Evolutionary conservation across 495 filamentous ascomycete species (phyloP), one percentile per base, ranked within the genome.

Genomic region (Aspergillus haitiensis): DNA sequence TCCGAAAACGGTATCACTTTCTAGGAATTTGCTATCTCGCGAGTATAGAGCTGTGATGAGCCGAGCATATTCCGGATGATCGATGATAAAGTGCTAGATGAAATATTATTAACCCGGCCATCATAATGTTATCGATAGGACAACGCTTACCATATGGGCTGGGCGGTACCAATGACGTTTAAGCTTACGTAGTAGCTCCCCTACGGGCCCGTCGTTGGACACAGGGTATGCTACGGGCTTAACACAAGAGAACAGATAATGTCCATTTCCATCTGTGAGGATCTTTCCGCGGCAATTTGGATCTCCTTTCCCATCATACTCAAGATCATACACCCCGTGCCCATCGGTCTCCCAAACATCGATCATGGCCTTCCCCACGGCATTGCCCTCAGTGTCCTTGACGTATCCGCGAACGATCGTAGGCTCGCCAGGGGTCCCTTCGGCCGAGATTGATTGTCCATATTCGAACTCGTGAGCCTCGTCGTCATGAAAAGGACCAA

Each of bases 281-380:
- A 94, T 81, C 37, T 91, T 78, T 55, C 86, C 87, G 39, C 90
- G 75, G 52, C 90, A 88, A 72, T 89, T 88, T 0, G 89, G 86
- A 39, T 81, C 82, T 18, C 77, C 67, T 11, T 83, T 71, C 47
- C 83, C 80, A 0, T 79, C 71, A 62, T 90, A 84, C 72, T 94
- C 89, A 57, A 93, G 87, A 70, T 94, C 90, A 66, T 95, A 93
- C 53, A 84, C 82, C 2, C 91, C 91, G 12, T 82, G 84, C 65
- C 79, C 83, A 64, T 94, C 89, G 7, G 88, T 88, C 73, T 93
- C 90, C 91, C 91, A 95, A 59, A 93, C 88, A 67, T 94, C 89
- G 56, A 93, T 80, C 62, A 83, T 85, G 0, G 86, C 89, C 39
- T 79, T 86, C 7, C 73, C 46, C 15, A 93, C 74, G 1, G 88